A percentile compares a stretch with the other conserved stretches of the same genome.
These are phyloP conservation scores for Bremia lactucae DNA, from an alignment of 352 stramenopile genomes.

Conservation along the genomic window DNA sequence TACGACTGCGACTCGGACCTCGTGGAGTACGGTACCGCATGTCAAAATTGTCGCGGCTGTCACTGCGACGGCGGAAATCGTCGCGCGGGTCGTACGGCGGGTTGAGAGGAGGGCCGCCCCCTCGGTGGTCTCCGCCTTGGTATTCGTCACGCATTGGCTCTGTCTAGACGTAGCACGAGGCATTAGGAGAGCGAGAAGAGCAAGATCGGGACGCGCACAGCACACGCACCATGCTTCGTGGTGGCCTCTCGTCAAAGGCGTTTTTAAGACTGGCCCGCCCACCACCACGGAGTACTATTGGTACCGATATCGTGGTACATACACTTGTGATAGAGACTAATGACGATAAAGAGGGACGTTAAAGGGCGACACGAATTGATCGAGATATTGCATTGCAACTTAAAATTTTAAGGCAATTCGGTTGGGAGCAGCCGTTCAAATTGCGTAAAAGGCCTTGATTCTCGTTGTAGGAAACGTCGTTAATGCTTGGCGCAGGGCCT, in stretches of 20 bases:
- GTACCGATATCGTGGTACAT: slow-evolving; percentile 3
- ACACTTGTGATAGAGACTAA: neutral
- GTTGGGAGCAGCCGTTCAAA: slow-evolving; percentile 24
- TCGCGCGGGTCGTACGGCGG: slow-evolving; percentile 18
- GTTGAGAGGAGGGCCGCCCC: slow-evolving; percentile 20
- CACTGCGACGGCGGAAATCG: slow-evolving; percentile 22
- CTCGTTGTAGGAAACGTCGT: slow-evolving; percentile 47
- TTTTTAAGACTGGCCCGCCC: slow-evolving; percentile 16
- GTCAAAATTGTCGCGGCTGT: slow-evolving; percentile 26
- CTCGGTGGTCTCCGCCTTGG: slow-evolving; percentile 26
- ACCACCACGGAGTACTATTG: slow-evolving; percentile 6
- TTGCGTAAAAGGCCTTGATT: slow-evolving; percentile 23
- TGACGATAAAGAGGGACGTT: slow-evolving; percentile 2
- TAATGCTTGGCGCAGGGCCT: too few relatives aligned
- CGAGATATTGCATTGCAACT: neutral
- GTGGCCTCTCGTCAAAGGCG: neutral
- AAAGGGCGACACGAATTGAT: slow-evolving; percentile 1
- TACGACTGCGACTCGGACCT: slow-evolving; percentile 24
- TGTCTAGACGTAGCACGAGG: slow-evolving; percentile 8
- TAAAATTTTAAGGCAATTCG: slow-evolving; percentile 23
- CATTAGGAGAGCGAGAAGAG: neutral
- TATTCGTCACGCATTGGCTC: slow-evolving; percentile 40
- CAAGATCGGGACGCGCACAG: neutral
- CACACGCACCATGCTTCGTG: slow-evolving; percentile 14
- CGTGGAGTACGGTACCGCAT: slow-evolving; percentile 21